These are phyloP conservation scores for Erigeron philadelphicus DNA, from an alignment of 140 eudicot species.

Conservation along the genomic window DNA sequence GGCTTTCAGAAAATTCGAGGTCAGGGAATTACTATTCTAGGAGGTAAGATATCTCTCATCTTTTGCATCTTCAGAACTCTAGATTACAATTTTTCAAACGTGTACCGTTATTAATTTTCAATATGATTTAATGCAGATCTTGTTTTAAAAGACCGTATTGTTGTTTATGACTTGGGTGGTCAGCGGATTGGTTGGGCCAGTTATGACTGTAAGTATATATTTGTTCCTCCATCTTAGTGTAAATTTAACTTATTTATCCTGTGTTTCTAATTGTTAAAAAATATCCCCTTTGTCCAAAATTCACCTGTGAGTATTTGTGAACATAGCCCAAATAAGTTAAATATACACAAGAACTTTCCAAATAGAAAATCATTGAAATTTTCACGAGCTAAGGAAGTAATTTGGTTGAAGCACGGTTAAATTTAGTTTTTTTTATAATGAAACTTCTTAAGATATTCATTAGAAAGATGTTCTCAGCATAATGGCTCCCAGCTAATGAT, in stretches of 20 bases:
- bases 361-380: background rate
- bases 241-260: background rate
- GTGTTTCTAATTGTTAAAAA: background rate
- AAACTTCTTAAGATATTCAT: background rate
- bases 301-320: background rate
- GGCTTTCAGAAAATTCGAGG: constrained; percentile 72
- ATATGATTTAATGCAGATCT: constrained; percentile 48
- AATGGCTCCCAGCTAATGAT: background rate
- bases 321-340: background rate
- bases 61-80: background rate
- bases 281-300: background rate
- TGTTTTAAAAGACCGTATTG: constrained; percentile 67
- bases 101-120: background rate
- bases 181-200: constrained; percentile 86
- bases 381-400: background rate
- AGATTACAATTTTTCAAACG: background rate
- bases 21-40: constrained; percentile 72
- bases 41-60: constrained; percentile 46
- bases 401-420: no score
- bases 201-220: constrained; percentile 66
- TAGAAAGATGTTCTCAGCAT: background rate
- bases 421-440: no score
- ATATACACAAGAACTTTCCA: background rate
- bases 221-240: background rate
- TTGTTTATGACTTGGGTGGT: constrained; percentile 77